These are phyloP conservation scores for Peniophora sp. DNA, from an alignment of 1,284 basidiomycete genomes.

Conservation along the genomic window DNA sequence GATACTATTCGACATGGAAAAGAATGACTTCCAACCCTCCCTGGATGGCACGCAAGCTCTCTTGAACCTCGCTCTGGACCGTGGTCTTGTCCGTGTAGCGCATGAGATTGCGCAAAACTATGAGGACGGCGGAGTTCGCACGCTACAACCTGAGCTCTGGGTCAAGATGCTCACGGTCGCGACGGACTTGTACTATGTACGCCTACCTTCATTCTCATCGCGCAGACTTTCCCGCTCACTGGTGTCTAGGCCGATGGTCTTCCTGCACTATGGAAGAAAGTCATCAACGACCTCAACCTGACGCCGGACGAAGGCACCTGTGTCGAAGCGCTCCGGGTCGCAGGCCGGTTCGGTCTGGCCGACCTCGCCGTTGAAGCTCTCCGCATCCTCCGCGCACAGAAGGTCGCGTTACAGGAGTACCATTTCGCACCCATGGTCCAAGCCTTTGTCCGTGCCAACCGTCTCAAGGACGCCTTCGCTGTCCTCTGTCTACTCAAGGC, in stretches of 20 bases:
- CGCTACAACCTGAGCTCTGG: constrained; percentile 49
- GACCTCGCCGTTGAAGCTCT: constrained; percentile 63
- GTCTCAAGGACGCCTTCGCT: constrained; percentile 51
- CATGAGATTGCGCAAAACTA: constrained; percentile 56
- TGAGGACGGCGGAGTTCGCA: constrained; percentile 45
- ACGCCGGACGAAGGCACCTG: constrained; percentile 72
- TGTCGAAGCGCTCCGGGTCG: constrained; percentile 60
- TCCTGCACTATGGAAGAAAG: constrained; percentile 51
- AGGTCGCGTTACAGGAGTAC: constrained; percentile 51
- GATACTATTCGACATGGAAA: constrained; percentile 43
- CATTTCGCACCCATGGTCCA: constrained; percentile 67
- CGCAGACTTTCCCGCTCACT: background rate
- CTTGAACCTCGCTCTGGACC: constrained; percentile 38
- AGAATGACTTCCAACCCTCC: constrained; percentile 37
- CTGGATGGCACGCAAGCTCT: constrained; percentile 40
- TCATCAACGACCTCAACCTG: constrained; percentile 42
- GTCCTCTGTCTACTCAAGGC: constrained; percentile 49
- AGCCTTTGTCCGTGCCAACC: constrained; percentile 43
- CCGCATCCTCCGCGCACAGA: constrained; percentile 38
- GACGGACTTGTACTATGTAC: constrained; percentile 42
- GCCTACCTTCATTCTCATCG: constrained; percentile 26
- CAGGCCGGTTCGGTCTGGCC: constrained; percentile 61
- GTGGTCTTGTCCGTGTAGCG: constrained; percentile 54
- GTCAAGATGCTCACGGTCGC: constrained; percentile 49
- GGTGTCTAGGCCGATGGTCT: constrained; percentile 56